These are phyloP conservation scores for Ichthyophthirius multifiliis DNA, from an alignment of 169 alveolate genomes.

Conservation along the genomic window DNA sequence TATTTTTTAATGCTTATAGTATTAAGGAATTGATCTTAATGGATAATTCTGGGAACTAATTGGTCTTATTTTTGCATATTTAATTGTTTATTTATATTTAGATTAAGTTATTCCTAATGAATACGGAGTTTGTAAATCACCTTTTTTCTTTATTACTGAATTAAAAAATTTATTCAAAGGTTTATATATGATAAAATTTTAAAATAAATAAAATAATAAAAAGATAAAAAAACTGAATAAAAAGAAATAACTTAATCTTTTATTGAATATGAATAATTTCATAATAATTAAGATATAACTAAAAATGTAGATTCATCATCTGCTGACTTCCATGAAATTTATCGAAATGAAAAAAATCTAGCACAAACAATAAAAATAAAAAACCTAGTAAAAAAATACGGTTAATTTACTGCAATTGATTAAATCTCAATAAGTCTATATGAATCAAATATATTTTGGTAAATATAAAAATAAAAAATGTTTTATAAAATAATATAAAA, in stretches of 20 bases:
- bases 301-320: neutral
- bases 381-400: conserved; percentile 52
- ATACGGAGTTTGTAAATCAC: conserved; percentile 43
- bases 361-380: conserved; percentile 34
- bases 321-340: conserved; percentile 7
- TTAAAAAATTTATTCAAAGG: no score
- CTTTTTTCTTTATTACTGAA: conserved; percentile 29
- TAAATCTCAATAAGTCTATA: conserved; percentile 45
- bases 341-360: neutral
- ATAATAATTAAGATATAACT: neutral
- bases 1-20: no score
- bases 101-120: conserved; percentile 42
- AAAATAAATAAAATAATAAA: no score
- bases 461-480: no score
- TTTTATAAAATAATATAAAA: no score
- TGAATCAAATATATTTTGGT: conserved; percentile 32
- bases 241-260: no score
- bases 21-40: no score
- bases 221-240: no score
- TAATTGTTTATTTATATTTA: conserved; percentile 26
- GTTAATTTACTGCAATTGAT: conserved; percentile 61
- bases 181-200: no score
- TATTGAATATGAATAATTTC: no score
- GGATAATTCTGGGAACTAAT: neutral
- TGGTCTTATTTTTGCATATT: neutral